Base-by-base conservation (phyloP, 768 basidiomycete species). In the Tulasnella sp. region DNA sequence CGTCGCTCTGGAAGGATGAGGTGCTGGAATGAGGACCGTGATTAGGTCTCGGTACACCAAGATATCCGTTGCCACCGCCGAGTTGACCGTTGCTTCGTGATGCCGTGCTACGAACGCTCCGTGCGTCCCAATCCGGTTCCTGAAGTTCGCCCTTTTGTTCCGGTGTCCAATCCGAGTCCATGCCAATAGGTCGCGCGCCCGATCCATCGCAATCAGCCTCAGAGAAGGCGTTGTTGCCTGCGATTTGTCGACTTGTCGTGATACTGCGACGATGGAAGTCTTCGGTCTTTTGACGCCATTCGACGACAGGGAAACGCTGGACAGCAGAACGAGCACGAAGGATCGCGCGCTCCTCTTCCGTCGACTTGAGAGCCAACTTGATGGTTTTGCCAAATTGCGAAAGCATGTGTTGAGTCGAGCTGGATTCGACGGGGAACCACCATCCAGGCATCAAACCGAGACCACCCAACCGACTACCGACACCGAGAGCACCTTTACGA, bases 361-460 rank as follows among this genome's bases (percentile, higher is more conserved):
- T 88, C 11, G 95, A 95, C 80, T 91, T 95, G 75, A 97, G 82
- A 5, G 95, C 95, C 82, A 95, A 84, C 79, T 96, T 96, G 83
- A 97, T 90, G 9, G 95, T 96, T 82, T 96, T 96, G 7, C 91
- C 90, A 74, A 96, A 81, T 79, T 97, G 95, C 14, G 95, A 96
- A 77, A 95, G 82, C 93, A 97, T 92, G 82, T 97, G 95, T 41
- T 88, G 89, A 5, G 94, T 95, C 34, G 95, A 90, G 75, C 84
- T 94, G 0, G 94, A 96, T 81, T 96, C 94, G 44, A 97, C 95
- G 65, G 95, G 95, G 85, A 94, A 96, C 95, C 95, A 97, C 95
- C 95, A 96, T 82, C 94, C 95, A 78, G 95, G 95, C 95, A 97
- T 97, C 73, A 97, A 83, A 80, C 95, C 95, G 59, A 97, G 85